These are phyloP conservation scores for Talaromyces albobiverticillius DNA, from an alignment of 2,329 filamentous ascomycete species.

Conservation along the genomic window DNA sequence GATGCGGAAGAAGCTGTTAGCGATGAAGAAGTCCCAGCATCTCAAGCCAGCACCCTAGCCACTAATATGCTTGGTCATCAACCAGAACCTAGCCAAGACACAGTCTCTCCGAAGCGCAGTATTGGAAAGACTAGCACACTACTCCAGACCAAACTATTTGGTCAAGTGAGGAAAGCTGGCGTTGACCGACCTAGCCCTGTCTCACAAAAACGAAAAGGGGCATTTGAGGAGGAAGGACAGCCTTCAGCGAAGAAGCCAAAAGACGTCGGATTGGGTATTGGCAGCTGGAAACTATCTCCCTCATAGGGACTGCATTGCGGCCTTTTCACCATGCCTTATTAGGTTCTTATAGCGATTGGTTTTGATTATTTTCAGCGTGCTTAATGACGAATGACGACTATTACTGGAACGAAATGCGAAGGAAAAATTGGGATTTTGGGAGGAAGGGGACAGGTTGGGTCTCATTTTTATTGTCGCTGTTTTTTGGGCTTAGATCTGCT, in stretches of 20 bases:
- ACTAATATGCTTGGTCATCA: slow-evolving; percentile 68
- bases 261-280: slow-evolving; percentile 57
- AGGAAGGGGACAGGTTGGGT: background rate
- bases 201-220: slow-evolving; percentile 40
- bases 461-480: background rate
- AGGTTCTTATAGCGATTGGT: background rate
- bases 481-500: background rate
- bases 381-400: background rate
- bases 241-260: slow-evolving; percentile 50
- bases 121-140: slow-evolving; percentile 45
- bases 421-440: background rate
- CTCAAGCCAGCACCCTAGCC: slow-evolving; percentile 74
- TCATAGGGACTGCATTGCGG: slow-evolving; percentile 8
- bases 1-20: slow-evolving; percentile 52
- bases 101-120: slow-evolving; percentile 27
- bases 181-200: slow-evolving; percentile 30
- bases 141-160: slow-evolving; percentile 63
- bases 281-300: slow-evolving; percentile 32
- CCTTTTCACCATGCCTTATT: background rate
- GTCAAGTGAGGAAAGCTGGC: slow-evolving; percentile 57
- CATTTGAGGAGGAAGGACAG: slow-evolving; percentile 32
- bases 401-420: background rate
- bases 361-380: background rate
- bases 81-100: slow-evolving; percentile 40
- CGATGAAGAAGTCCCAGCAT: slow-evolving; percentile 67